phyloP scores from a whole-genome alignment of 352 stramenopile genomes.

The Pythium chondricola region DNA sequence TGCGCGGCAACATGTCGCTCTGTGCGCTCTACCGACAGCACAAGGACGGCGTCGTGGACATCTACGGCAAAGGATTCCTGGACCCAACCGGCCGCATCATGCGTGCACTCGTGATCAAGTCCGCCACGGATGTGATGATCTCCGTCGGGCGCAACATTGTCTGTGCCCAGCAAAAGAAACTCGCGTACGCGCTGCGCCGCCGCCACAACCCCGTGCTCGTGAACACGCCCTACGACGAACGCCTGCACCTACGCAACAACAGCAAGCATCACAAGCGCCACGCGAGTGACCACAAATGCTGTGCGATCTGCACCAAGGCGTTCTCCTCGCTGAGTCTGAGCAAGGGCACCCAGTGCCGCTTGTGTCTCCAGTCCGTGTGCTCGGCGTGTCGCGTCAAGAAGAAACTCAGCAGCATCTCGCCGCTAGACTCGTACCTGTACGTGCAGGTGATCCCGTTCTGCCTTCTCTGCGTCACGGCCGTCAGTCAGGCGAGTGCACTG shows the following conservation, averaged over 20 bases:
- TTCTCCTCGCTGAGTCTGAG: conserved; percentile 9
- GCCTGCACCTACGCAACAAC: not conserved
- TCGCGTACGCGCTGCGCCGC: conserved; percentile 22
- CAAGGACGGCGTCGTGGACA: conserved; percentile 37
- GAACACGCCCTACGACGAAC: conserved; percentile 3
- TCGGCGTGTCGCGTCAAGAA: conserved; percentile 13
- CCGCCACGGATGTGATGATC: conserved; percentile 32
- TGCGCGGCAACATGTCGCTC: conserved; percentile 48
- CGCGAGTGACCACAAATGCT: conserved; percentile 2
- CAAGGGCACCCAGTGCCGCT: conserved; percentile 7
- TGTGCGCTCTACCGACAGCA: conserved; percentile 47
- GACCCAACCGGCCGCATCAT: conserved; percentile 37
- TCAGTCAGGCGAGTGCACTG: conserved; percentile 10
- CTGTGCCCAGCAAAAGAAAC: conserved; percentile 49
- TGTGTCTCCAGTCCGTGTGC: conserved; percentile 15
- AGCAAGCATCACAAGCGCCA: not conserved
- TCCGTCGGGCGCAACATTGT: conserved; percentile 34
- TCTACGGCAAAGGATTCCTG: conserved; percentile 33
- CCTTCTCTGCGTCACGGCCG: conserved; percentile 12
- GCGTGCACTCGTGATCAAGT: conserved; percentile 41
- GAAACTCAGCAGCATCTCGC: conserved; percentile 11
- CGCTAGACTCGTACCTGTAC: conserved; percentile 1
- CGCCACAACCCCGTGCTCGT: not conserved
- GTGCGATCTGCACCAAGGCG: conserved; percentile 9
- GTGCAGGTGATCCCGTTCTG: conserved; percentile 17